Base-by-base conservation (phyloP, 345 rosid species). In the Raphanus raphanistrum region DNA sequence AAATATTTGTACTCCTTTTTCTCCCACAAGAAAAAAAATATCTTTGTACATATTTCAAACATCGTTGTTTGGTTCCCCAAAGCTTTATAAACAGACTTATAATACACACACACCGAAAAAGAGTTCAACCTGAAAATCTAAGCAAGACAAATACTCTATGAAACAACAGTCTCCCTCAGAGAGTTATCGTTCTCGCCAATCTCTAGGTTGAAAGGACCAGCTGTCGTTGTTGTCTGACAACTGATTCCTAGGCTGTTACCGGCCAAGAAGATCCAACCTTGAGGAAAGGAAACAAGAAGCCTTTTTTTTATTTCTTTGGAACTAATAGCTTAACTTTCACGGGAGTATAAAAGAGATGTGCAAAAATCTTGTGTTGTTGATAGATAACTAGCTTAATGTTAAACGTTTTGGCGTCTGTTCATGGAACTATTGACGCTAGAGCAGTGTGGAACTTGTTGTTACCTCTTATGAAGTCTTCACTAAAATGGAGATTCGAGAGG, bases 401-500 rank as follows among this genome's bases (percentile, higher is more conserved):
- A 1, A n/a, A 62, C 5, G 41, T 31, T 62, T 62, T 59, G 12
- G 5, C 2, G 13, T 3, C 61, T 25, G 25, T 55, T 36, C 38
- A 41, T 4, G 16, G 7, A 72, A 45, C 35, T 63, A 2, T 1
- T 52, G 5, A 33, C 3, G 54, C 35, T 52, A 27, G 28, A 74
- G 29, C 12, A 74, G n/a, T 41, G 60, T 57, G 10, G 26, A 75
- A 58, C 21, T 67, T n/a, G n/a, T n/a, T 67, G 3, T 68, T 71
- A 76, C 81, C 73, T 78, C 31, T 66, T 68, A 13, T 32, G 25
- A 52, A 45, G 61, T 8, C 35, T 2, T 35, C 13, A 41, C 78
- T 86, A 85, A 79, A 89, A 89, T 2, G 90, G 88, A 70, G 92
- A 88, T 75, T 84, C 92, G 63, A 86, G 88, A 43, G 90, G 81